Base-by-base conservation (phyloP, 805 yeast species). In the Starmerella sirachaensis region DNA sequence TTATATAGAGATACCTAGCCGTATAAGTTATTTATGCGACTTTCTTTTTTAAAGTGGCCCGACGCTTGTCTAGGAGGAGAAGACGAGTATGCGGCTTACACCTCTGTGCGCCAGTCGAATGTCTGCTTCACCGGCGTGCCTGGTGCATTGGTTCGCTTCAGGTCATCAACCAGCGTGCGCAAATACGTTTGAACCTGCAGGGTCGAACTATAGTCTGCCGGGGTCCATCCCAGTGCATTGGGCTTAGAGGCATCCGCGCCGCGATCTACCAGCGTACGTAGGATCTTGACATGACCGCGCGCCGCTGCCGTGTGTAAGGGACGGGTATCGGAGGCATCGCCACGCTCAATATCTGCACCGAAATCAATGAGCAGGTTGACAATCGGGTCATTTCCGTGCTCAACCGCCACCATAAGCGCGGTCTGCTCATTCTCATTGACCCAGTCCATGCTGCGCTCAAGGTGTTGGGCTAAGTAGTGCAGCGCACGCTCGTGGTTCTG, bases 281-380 rank as follows among this genome's bases (percentile, higher is more conserved):
- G 57, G 31, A 81, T 74, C 33, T 69, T 69, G 12, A 70, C 50
- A 42, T 72, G 70, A 5, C 86, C 88, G 49, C 67, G 72, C 38
- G 78, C 77, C 47, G 82, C 68, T 0, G 95, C 93, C 36, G 79
- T 63, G 58, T 88, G 97, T 29, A 88, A 60, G 0, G 94, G 83
- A 2, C 93, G 76, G 52, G 84, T 81, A 1, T 91, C 93, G 12
- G 70, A 70, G 8, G 64, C 61, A 54, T 91, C 94, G 38, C 73
- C 76, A 4, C 74, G 55, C 48, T 79, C 76, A 31, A 84, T 65
- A 50, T 82, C 78, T 2, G 93, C 93, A 7, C 86, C 91, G 39
- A 78, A 70, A 25, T 78, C 78, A 4, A 83, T 59, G 16, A 84
- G 59, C 29, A 81, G 58, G 44, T 68, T 72, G 31, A 78, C 63